Percentiles rank a stretch among this genome's conserved stretches.
Evolutionary conservation across 2,329 filamentous ascomycete species (phyloP).

Genomic region (Zymoseptoria pseudotritici): DNA sequence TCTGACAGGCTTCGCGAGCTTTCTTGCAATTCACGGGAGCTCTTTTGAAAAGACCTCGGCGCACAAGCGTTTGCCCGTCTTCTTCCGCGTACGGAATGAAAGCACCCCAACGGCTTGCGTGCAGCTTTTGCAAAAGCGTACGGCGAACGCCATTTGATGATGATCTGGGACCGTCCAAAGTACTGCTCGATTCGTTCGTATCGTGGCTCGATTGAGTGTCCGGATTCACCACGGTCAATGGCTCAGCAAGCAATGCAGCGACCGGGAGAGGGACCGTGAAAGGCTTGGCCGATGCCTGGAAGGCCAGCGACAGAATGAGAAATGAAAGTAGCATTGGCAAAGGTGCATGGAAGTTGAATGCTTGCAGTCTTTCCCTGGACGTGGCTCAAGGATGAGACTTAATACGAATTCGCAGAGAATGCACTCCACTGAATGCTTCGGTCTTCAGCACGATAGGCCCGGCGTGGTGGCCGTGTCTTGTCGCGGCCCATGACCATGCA

Average conservation of each 20-base stretch:
- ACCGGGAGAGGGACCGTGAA: neutral
- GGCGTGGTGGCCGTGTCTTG: neutral
- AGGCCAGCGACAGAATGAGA: neutral
- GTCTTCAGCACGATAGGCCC: neutral
- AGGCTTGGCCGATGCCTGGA: neutral
- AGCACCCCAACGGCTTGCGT: neutral
- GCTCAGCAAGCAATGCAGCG: neutral
- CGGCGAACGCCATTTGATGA: neutral
- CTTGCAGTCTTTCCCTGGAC: neutral
- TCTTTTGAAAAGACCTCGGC: conserved; percentile 1
- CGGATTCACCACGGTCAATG: neutral
- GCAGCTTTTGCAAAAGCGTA: neutral
- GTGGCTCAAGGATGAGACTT: neutral
- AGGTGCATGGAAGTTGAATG: neutral
- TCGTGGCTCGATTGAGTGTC: neutral
- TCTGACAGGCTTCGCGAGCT: conserved; percentile 7
- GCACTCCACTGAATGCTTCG: neutral
- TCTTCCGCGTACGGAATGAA: neutral
- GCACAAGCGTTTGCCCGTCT: conserved; percentile 3
- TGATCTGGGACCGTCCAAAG: neutral
- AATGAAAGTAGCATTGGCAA: neutral
- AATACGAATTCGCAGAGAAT: neutral
- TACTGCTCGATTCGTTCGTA: neutral
- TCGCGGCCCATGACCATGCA: neutral
- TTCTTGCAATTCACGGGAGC: conserved; percentile 6